Percentiles rank a stretch among this genome's conserved stretches.
Conservation (phyloP, 2,329 filamentous ascomycete genomes). For the Aspergillus brunneoviolaceus region DNA sequence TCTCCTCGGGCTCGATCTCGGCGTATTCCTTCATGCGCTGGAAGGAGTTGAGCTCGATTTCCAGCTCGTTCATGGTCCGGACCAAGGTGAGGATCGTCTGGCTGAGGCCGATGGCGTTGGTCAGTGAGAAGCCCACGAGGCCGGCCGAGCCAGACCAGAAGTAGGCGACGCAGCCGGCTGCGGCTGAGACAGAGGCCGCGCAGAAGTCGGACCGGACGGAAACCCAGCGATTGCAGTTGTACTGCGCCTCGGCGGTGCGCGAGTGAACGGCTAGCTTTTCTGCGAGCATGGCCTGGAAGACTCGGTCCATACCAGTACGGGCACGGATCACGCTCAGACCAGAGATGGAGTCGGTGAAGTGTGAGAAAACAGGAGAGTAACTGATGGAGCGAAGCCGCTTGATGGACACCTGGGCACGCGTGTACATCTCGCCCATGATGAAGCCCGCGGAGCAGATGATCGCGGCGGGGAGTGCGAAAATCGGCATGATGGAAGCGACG, state of each 20-base stretch:
- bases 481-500: constrained; percentile 54
- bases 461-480: constrained; percentile 51
- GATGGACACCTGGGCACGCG: constrained; percentile 50
- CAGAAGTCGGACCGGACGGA: constrained; percentile 56
- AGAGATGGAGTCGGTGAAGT: constrained; percentile 55
- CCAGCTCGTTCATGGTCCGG: constrained; percentile 56
- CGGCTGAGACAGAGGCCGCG: constrained; percentile 53
- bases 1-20: constrained; percentile 26
- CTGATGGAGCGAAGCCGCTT: constrained; percentile 50
- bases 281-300: constrained; percentile 53
- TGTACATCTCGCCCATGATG: constrained; percentile 53
- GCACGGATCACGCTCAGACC: constrained; percentile 56
- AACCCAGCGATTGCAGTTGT: constrained; percentile 60
- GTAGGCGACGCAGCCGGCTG: constrained; percentile 55
- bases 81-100: constrained; percentile 54
- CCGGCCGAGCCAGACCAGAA: constrained; percentile 51
- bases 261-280: constrained; percentile 51
- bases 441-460: constrained; percentile 50
- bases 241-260: constrained; percentile 51
- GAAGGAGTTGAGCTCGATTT: constrained; percentile 54
- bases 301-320: constrained; percentile 48
- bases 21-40: constrained; percentile 27
- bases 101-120: constrained; percentile 56
- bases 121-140: constrained; percentile 57
- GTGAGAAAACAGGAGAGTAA: constrained; percentile 57